Evolutionary conservation across 441 rosid genomes (phyloP), one percentile per base, ranked within the genome.

Genomic region (Sinapis alba): DNA sequence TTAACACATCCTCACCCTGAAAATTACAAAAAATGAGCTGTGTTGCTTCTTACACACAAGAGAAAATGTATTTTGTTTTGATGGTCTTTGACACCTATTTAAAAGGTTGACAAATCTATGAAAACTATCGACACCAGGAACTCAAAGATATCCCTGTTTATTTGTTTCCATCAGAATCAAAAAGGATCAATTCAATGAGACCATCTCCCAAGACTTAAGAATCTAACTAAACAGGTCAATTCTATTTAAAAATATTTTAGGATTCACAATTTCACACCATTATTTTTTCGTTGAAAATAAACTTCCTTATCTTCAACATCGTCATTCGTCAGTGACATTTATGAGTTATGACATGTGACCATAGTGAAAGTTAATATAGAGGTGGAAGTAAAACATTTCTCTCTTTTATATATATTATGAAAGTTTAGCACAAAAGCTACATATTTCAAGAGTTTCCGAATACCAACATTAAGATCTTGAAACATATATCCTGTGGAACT

Each of bases 81-180:
- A 13, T 57, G 58, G 51, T 21, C 10, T 57, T 43, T 28, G 19
- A 57, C 6, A n/a, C 24, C 26, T 34, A 65, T 41, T 41, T 1
- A 9, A 65, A 51, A 19, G 58, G 58, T 51, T 57, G 58, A 19
- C 58, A 51, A 9, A 51, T 41, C 18, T 26, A 3, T 41, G 57
- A 28, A 28, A 28, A 21, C 23, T 64, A 65, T 28, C 77, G 5
- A 28, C 77, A 41, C n/a, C 47, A 12, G 19, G 47, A 62, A 34
- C 18, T 26, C 58, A 73, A 63, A 58, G 23, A 64, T 41, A 12
- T 38, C 26, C 16, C 26, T 50, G 68, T 51, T 51, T 3, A 30
- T 13, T 28, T 7, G 21, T 5, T 45, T 30, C 51, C 34, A 62
- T 11, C 7, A 24, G 28, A 34, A 15, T 68, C 32, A 62, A 51